Base-by-base conservation (phyloP, 805 yeast species). In the Wickerhamiella bombiphila region DNA sequence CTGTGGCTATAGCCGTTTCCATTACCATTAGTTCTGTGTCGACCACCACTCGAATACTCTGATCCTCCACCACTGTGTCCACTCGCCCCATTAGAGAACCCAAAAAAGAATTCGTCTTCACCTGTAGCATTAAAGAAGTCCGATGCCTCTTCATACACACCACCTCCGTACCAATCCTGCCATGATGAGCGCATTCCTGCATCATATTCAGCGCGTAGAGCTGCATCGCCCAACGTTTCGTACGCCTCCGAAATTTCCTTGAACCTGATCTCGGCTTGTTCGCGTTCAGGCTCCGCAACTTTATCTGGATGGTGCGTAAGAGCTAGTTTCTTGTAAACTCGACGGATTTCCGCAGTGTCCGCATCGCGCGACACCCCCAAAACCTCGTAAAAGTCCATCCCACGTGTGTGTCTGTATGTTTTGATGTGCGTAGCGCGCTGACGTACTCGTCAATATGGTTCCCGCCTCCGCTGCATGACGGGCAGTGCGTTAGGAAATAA, bases 231-330 rank as follows among this genome's bases (percentile, higher is more conserved):
- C 41, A 88, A 60, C 3, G 79, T 63, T 53, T 83, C 94, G 55
- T 88, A 88, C 0, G 97, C 97, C 43, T 77, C 79, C 15, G 77
- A 69, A 40, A 88, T 71, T 49, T 78, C 86, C 56, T 88, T 88
- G 59, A 88, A 88, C 52, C 68, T 70, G 43, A 69, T 62, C 57
- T 83, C 96, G 3, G 93, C 80, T 15, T 63, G 70, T 13, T 66
- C 76, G 42, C 91, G 64, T 17, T 72, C 73, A 7, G 70, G 72
- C 46, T 74, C 81, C 0, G 72, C 55, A 1, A 73, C 85, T 54
- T 91, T 88, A 57, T 88, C 97, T 0, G 97, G 97, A 58, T 88
- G 97, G 50, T 76, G 72, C 42, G 65, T 63, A 29, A 88, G 65
- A 8, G 97, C 97, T 35, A 83, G 66, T 48, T 75, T 79, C 46